These are phyloP conservation scores for Solanum acaule DNA, from an alignment of 257 asterid genomes.

Conservation along the genomic window DNA sequence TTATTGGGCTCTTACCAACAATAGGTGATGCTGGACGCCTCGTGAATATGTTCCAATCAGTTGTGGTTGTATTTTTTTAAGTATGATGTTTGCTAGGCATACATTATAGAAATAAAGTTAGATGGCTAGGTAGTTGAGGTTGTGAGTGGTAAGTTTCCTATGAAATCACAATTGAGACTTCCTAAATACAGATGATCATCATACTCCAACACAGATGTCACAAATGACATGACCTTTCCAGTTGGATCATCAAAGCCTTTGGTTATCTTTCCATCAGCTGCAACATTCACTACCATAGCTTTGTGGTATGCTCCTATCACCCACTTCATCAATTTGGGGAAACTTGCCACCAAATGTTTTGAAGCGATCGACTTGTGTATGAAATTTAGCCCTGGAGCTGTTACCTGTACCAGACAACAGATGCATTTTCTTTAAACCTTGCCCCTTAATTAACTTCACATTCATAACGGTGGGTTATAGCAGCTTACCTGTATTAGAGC, in stretches of 20 bases:
- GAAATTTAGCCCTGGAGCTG: constrained; percentile 17
- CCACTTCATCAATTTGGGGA: constrained; percentile 12
- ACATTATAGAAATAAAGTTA: neutral
- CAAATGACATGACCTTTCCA: constrained; percentile 42
- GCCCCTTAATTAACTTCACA: neutral
- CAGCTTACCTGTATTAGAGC: constrained; percentile 41
- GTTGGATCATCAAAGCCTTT: constrained; percentile 57
- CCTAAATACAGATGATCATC: constrained; percentile 58
- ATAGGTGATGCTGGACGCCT: too few species aligned
- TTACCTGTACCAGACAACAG: constrained; percentile 8
- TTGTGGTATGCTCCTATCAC: neutral
- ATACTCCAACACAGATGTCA: constrained; percentile 62
- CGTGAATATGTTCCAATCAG: too few species aligned
- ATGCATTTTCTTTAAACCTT: neutral
- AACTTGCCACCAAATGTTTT: constrained; percentile 12
- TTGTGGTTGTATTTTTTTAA: too few species aligned
- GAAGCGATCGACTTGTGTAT: constrained; percentile 16
- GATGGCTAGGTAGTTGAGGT: neutral
- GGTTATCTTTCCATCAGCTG: constrained; percentile 33
- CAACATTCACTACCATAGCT: constrained; percentile 55
- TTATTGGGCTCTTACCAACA: too few species aligned
- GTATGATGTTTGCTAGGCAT: too few species aligned
- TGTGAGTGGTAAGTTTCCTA: constrained; percentile 41
- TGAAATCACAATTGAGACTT: constrained; percentile 37
- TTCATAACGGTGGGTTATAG: neutral